Percentiles rank a stretch among this genome's conserved stretches.
phyloP scores from a whole-genome alignment of 257 asterid species.

The Cinchona pubescens region DNA sequence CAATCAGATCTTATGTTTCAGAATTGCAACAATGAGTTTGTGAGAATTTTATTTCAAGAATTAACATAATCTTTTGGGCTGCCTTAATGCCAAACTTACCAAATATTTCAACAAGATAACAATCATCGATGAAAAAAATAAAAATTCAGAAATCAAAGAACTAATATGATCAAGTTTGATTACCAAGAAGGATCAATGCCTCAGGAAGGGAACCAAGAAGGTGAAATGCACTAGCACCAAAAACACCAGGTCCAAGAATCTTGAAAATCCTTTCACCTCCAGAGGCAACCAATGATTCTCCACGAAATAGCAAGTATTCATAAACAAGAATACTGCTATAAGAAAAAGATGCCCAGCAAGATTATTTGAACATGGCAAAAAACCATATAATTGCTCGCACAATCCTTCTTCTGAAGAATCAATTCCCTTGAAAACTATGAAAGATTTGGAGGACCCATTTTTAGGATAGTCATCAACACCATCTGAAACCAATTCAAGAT shows the following conservation, averaged over 20 bases:
- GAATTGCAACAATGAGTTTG: no score
- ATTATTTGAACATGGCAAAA: constrained; percentile 43
- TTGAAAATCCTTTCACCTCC: constrained; percentile 51
- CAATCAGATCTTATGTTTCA: no score
- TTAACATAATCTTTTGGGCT: no score
- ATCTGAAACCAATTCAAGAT: constrained; percentile 13
- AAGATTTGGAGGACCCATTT: not conserved
- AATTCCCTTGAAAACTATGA: constrained; percentile 18
- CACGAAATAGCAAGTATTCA: constrained; percentile 43
- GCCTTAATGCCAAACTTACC: no score
- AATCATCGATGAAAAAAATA: not conserved
- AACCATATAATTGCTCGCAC: constrained; percentile 49
- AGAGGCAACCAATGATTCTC: constrained; percentile 39
- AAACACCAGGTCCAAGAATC: constrained; percentile 55
- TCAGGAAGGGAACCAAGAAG: constrained; percentile 49
- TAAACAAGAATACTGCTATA: constrained; percentile 40
- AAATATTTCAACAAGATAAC: no score
- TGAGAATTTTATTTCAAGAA: no score
- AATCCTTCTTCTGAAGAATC: constrained; percentile 20
- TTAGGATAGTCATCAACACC: constrained; percentile 7
- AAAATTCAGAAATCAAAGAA: not conserved
- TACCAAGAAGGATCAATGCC: constrained; percentile 52
- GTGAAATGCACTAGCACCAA: constrained; percentile 57
- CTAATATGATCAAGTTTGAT: not conserved
- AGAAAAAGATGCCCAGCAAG: constrained; percentile 41